Base-by-base conservation (phyloP, 805 yeast genomes). In the Jamesozyma spencerorum region DNA sequence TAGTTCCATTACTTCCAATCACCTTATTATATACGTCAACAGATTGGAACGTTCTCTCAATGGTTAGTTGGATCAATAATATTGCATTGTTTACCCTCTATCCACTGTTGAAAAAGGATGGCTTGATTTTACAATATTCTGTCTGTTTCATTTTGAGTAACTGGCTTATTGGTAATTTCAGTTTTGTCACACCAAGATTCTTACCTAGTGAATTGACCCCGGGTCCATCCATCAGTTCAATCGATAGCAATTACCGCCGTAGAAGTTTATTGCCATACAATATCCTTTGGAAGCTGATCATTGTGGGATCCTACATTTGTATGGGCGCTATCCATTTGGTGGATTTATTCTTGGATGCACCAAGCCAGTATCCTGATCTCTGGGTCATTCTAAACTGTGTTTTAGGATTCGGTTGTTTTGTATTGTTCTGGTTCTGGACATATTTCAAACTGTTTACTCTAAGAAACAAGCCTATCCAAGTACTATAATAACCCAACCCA, bases 41-140 rank as follows among this genome's bases (percentile, higher is more conserved):
- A 29, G 75, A 76, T 43, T 66, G 77, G 34, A 69, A 75, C 46
- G 74, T 77, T 15, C 69, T 78, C n/a, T 77, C 90, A 3, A 74
- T 85, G 65, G 75, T 85, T 2, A 77, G 79, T 39, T 92, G 97
- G 97, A 76, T 90, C 45, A 79, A 79, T 51, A 92, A 90, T 56
- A 71, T 86, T 11, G 83, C 90, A 0, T 65, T 81, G 26, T 92
- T 88, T 60, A 85, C 95, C 37, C 64, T 92, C 65, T 87, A 83
- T 75, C 98, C 99, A 0, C 65, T 90, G 36, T 65, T 92, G 48
- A 75, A 77, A 49, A 79, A 78, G 47, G 97, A 92, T 53, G 78
- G 77, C 1, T 67, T 92, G 20, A 60, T 58, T 1, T 64, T 88
- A 45, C 98, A 92, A 58, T 88, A 84, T 59, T 60, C 69, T 41